Evolutionary conservation across 441 rosid species (phyloP).

Genomic region (Pelargonium australe): DNA sequence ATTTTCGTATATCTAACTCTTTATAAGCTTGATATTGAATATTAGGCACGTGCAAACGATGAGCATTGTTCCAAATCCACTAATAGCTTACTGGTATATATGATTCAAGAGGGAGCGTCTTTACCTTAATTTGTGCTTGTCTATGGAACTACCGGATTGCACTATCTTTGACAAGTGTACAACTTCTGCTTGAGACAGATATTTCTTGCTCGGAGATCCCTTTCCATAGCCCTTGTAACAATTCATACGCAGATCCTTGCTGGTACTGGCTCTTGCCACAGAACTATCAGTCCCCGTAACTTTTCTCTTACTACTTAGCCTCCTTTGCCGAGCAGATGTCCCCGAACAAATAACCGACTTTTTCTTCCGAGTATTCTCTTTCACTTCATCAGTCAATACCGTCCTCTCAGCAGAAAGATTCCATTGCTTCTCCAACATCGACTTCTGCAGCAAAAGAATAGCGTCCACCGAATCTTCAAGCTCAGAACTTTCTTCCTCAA

Average conservation of each 20-base stretch:
- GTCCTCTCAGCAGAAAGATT: conserved; percentile 63
- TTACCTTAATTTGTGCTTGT: conserved; percentile 77
- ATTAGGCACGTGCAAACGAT: not conserved
- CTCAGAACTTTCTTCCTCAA: conserved; percentile 42
- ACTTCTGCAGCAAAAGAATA: conserved; percentile 75
- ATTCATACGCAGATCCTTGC: conserved; percentile 32
- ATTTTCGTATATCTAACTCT: no score
- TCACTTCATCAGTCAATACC: conserved; percentile 25
- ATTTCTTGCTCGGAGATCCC: conserved; percentile 61
- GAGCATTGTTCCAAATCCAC: not conserved
- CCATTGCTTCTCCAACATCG: conserved; percentile 93
- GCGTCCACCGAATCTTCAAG: conserved; percentile 64
- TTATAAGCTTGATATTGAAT: no score
- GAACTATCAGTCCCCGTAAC: conserved; percentile 28
- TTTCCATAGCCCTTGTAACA: conserved; percentile 70
- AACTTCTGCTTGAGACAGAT: conserved; percentile 76
- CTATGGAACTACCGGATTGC: conserved; percentile 66
- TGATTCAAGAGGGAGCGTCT: not conserved
- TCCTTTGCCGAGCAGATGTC: conserved; percentile 73
- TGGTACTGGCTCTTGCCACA: conserved; percentile 23
- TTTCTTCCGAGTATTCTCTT: conserved; percentile 33
- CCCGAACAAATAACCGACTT: conserved; percentile 65
- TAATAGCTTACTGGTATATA: not conserved
- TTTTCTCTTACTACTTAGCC: conserved; percentile 49
- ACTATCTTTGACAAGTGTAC: conserved; percentile 66